Percentiles rank a stretch among this genome's conserved stretches.
Evolutionary conservation across 2,329 filamentous ascomycete species (phyloP).

Genomic region (Cercospora canescens): DNA sequence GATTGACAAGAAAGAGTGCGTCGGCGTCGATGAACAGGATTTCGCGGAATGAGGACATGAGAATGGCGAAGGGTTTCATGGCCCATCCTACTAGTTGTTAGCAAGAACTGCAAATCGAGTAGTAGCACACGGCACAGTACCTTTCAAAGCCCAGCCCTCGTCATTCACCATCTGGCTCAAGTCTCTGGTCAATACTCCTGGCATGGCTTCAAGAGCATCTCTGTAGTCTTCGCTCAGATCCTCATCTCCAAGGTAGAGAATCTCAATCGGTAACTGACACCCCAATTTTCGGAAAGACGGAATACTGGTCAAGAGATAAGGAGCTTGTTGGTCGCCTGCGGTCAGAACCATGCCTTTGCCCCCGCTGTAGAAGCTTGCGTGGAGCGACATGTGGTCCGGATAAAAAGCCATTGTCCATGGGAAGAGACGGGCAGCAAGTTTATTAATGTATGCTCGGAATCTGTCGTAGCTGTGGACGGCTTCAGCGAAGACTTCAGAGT

Average conservation of each 20-base stretch:
- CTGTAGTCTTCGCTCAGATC: conserved; percentile 48
- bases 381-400: conserved; percentile 46
- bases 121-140: not conserved
- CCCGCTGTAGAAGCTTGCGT: conserved; percentile 35
- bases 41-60: conserved; percentile 50
- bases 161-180: conserved; percentile 48
- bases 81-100: conserved; percentile 41
- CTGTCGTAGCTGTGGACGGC: conserved; percentile 44
- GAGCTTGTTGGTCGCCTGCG: conserved; percentile 46
- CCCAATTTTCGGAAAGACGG: conserved; percentile 39
- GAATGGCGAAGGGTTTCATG: conserved; percentile 49
- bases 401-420: conserved; percentile 46
- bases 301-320: conserved; percentile 47
- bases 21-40: conserved; percentile 51
- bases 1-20: conserved; percentile 44
- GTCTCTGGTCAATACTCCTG: conserved; percentile 48
- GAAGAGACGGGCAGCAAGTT: conserved; percentile 42
- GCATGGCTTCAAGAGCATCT: conserved; percentile 43
- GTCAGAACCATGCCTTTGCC: conserved; percentile 49
- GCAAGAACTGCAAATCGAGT: not conserved
- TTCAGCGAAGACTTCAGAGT: not conserved
- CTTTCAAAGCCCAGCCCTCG: conserved; percentile 44
- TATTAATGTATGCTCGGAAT: conserved; percentile 43
- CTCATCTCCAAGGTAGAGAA: conserved; percentile 46
- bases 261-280: conserved; percentile 42